Evolutionary conservation across 1,284 basidiomycete species (phyloP).

Genomic region (Papiliotrema fonsecae): DNA sequence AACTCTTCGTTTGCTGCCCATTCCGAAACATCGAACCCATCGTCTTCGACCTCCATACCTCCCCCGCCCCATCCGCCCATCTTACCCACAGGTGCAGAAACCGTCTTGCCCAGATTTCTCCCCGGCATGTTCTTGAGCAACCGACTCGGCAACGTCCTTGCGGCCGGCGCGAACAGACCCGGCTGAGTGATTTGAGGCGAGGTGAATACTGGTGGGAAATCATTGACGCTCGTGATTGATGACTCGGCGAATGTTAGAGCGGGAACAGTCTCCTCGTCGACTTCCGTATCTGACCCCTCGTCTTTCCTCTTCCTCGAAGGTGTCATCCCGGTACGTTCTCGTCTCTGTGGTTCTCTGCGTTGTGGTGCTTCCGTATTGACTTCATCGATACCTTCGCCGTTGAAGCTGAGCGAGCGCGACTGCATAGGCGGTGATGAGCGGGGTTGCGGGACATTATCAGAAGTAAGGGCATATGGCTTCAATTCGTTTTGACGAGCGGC

Average conservation of each 20-base stretch:
- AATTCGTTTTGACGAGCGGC: conserved; percentile 23
- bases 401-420: neutral
- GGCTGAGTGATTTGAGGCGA: conserved; percentile 30
- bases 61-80: conserved; percentile 25
- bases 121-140: conserved; percentile 18
- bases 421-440: neutral
- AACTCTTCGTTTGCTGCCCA: conserved; percentile 35
- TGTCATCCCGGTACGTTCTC: neutral
- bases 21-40: conserved; percentile 41
- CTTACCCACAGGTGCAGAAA: conserved; percentile 36
- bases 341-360: neutral
- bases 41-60: conserved; percentile 33
- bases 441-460: conserved; percentile 1
- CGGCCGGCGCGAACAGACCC: conserved; percentile 20
- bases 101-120: conserved; percentile 28
- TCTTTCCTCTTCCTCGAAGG: conserved; percentile 12
- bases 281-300: conserved; percentile 1
- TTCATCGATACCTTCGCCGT: conserved; percentile 7
- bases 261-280: neutral
- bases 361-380: conserved; percentile 16
- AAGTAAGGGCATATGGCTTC: conserved; percentile 21
- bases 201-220: conserved; percentile 40
- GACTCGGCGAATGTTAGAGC: neutral
- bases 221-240: conserved; percentile 12
- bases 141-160: neutral